Evolutionary conservation across 768 basidiomycete species (phyloP).

Genomic region (Collybia sordida): DNA sequence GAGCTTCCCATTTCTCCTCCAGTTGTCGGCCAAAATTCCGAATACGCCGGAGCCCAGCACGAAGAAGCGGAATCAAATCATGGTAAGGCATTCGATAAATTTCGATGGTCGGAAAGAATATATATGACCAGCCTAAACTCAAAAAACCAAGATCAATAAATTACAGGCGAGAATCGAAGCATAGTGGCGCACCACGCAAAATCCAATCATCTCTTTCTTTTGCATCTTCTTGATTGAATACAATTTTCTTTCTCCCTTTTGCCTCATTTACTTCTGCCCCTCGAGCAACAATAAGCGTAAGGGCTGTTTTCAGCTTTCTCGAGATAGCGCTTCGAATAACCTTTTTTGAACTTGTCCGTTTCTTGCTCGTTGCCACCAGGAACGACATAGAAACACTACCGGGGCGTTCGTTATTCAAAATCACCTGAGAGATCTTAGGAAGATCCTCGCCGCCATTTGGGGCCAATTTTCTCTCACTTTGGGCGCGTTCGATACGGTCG

Average conservation of each 20-base stretch:
- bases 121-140: slow-evolving; percentile 48
- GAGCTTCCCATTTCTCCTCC: slow-evolving; percentile 16
- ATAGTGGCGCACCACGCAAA: slow-evolving; percentile 28
- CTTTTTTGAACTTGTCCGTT: slow-evolving; percentile 28
- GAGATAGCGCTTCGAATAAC: slow-evolving; percentile 30
- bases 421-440: slow-evolving; percentile 11
- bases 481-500: slow-evolving; percentile 12
- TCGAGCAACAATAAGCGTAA: slow-evolving; percentile 38
- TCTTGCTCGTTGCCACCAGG: slow-evolving; percentile 31
- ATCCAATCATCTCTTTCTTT: slow-evolving; percentile 25
- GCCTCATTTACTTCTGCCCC: slow-evolving; percentile 30
- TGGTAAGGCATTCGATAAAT: slow-evolving; percentile 30
- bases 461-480: slow-evolving; percentile 4
- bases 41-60: slow-evolving; percentile 23
- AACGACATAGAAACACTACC: slow-evolving; percentile 37
- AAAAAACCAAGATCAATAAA: neutral
- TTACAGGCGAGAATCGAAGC: neutral
- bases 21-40: slow-evolving; percentile 16
- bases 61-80: slow-evolving; percentile 9
- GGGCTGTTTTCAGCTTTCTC: slow-evolving; percentile 35
- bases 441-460: neutral
- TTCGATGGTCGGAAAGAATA: slow-evolving; percentile 35
- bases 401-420: slow-evolving; percentile 16
- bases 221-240: slow-evolving; percentile 22
- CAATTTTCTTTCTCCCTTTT: slow-evolving; percentile 15